phyloP scores from a whole-genome alignment of 352 stramenopile species.

The Phytophthora sp. region DNA sequence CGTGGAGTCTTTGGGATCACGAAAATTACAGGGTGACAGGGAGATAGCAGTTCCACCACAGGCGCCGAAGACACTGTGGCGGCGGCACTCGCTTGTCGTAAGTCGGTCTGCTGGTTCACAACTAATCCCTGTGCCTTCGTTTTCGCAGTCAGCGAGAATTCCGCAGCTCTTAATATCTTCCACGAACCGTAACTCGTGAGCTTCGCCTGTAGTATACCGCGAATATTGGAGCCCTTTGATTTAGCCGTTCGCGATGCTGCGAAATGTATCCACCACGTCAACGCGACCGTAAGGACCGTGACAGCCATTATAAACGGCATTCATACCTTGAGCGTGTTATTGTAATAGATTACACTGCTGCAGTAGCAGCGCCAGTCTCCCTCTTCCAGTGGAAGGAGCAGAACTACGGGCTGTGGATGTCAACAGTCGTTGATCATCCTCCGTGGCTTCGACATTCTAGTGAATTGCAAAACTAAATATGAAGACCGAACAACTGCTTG shows the following conservation, averaged over 20 bases:
- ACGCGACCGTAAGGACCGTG: constrained; percentile 16
- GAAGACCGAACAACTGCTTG: constrained; percentile 28
- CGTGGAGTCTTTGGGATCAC: too few relatives aligned
- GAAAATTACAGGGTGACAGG: too few relatives aligned
- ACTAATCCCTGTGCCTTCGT: too few relatives aligned
- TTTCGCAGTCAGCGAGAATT: too few relatives aligned
- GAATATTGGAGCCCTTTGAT: constrained; percentile 6
- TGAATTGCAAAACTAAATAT: constrained; percentile 41
- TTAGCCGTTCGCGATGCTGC: constrained; percentile 20
- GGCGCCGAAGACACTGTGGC: too few relatives aligned
- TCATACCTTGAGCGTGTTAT: constrained; percentile 33
- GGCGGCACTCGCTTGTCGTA: too few relatives aligned
- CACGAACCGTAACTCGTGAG: too few relatives aligned
- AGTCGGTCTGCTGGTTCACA: too few relatives aligned
- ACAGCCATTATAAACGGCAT: constrained; percentile 10
- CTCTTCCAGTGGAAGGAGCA: constrained; percentile 56
- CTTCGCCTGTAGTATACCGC: background rate
- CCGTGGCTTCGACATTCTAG: constrained; percentile 20
- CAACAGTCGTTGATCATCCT: constrained; percentile 17
- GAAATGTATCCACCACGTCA: constrained; percentile 39
- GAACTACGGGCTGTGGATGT: constrained; percentile 15
- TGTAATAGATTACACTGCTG: constrained; percentile 48
- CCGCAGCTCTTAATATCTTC: too few relatives aligned
- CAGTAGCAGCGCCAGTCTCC: constrained; percentile 36
- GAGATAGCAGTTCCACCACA: too few relatives aligned